A percentile compares a stretch with the other conserved stretches of the same genome.
These are phyloP conservation scores for Dactylellina cionopaga DNA, from an alignment of 2,329 filamentous ascomycete genomes.

Conservation along the genomic window DNA sequence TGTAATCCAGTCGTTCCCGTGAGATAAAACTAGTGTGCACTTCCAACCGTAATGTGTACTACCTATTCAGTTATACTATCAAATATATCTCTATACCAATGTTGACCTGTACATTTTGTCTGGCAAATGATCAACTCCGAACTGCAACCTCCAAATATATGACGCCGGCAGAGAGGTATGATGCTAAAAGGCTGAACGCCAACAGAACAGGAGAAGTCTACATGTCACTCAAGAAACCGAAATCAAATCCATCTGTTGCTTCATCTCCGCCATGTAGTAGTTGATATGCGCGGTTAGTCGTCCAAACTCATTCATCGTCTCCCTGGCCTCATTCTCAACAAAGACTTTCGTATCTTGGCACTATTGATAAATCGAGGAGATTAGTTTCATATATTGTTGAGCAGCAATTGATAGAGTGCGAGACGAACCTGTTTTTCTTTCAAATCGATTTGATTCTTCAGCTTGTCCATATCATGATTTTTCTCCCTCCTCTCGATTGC, in stretches of 20 bases:
- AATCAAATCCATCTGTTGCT: slow-evolving; percentile 74
- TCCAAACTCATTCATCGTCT: slow-evolving; percentile 90
- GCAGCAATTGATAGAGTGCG: not conserved
- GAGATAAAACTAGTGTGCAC: no score
- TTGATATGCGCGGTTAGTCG: slow-evolving; percentile 98
- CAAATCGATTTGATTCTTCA: slow-evolving; percentile 93
- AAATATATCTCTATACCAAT: no score
- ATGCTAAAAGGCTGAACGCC: no score
- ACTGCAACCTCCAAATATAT: no score
- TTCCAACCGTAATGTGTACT: no score
- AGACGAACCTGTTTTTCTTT: slow-evolving; percentile 91
- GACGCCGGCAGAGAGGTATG: no score
- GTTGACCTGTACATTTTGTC: no score
- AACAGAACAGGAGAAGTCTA: not conserved
- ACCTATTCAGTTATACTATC: no score
- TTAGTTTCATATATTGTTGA: slow-evolving; percentile 53
- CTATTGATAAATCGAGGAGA: slow-evolving; percentile 64
- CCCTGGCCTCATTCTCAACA: slow-evolving; percentile 92
- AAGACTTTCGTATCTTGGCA: slow-evolving; percentile 98
- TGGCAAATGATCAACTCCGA: no score
- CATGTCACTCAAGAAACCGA: slow-evolving; percentile 50
- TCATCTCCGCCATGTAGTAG: slow-evolving; percentile 98
- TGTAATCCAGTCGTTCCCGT: no score
- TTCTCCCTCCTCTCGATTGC: slow-evolving; percentile 87
- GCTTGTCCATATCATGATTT: slow-evolving; percentile 88